Percentiles rank a stretch among this genome's conserved stretches.
These are phyloP conservation scores for Xerocomus cyaneibrunnescens DNA, from an alignment of 1,284 basidiomycete genomes.

Conservation along the genomic window DNA sequence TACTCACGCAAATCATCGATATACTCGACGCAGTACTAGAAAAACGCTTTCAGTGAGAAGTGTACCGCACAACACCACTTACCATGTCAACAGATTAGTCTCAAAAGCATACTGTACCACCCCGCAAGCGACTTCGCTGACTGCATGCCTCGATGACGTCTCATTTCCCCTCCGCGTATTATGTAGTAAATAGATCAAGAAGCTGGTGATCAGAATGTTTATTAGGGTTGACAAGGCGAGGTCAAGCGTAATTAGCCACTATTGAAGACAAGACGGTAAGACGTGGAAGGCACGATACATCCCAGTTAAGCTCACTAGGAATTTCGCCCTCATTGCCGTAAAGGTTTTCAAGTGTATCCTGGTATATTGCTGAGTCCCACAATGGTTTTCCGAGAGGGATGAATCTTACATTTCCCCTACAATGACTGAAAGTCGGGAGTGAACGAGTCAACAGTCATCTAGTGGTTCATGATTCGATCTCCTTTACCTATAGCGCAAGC, in stretches of 20 bases:
- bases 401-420: slow-evolving; percentile 41
- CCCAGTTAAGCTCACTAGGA: slow-evolving; percentile 20
- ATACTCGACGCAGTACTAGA: slow-evolving; percentile 44
- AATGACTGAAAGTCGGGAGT: slow-evolving; percentile 27
- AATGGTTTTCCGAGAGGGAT: not conserved
- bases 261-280: slow-evolving; percentile 19
- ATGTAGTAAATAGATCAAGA: slow-evolving; percentile 45
- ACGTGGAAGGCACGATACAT: not conserved
- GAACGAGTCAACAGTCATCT: not conserved
- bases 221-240: slow-evolving; percentile 46
- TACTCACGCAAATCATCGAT: slow-evolving; percentile 50
- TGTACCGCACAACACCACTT: not conserved
- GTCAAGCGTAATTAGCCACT: slow-evolving; percentile 53
- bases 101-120: slow-evolving; percentile 54
- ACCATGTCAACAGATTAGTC: slow-evolving; percentile 53
- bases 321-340: slow-evolving; percentile 25
- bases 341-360: slow-evolving; percentile 30
- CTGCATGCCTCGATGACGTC: slow-evolving; percentile 24
- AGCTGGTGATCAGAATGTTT: slow-evolving; percentile 49
- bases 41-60: not conserved
- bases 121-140: slow-evolving; percentile 40
- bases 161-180: slow-evolving; percentile 39
- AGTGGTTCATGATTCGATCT: not conserved
- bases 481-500: slow-evolving; percentile 29
- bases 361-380: not conserved